These are phyloP conservation scores for Lepidium didymum DNA, from an alignment of 345 rosid species.

Conservation along the genomic window DNA sequence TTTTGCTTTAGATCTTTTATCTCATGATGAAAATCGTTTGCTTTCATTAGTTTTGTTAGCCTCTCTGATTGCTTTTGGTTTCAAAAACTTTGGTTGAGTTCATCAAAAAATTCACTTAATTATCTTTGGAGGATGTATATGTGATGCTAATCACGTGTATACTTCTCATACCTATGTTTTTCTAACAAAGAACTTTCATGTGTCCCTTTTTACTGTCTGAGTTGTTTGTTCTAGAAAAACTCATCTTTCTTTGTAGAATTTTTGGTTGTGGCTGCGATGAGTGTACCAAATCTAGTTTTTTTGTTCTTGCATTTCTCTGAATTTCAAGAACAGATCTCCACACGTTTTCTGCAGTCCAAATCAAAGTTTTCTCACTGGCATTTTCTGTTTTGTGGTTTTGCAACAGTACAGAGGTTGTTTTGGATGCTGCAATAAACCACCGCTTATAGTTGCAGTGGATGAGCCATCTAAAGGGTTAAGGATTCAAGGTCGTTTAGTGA, in stretches of 20 bases:
- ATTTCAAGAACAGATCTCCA: background rate
- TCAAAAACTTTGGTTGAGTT: background rate
- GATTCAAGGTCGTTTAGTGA: slow-evolving; percentile 39
- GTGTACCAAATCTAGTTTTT: background rate
- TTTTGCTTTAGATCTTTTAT: background rate
- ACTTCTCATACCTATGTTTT: background rate
- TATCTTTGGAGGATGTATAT: background rate
- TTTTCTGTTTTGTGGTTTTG: slow-evolving; percentile 42
- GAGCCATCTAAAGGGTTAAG: slow-evolving; percentile 50
- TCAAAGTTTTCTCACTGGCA: slow-evolving; percentile 28
- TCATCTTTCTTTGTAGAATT: background rate
- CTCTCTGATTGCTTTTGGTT: background rate
- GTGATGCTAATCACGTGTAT: background rate
- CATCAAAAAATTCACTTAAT: background rate
- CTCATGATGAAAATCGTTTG: background rate
- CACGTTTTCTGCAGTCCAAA: slow-evolving; percentile 19
- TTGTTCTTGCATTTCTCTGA: background rate
- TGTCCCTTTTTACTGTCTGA: background rate
- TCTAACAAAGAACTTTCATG: background rate
- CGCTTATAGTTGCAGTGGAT: slow-evolving; percentile 37
- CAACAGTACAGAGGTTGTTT: slow-evolving; percentile 96
- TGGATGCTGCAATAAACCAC: slow-evolving; percentile 58
- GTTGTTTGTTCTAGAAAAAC: background rate
- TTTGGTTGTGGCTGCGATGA: background rate
- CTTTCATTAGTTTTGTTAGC: background rate